A percentile compares a stretch with the other conserved stretches of the same genome.
Conservation (phyloP, 495 filamentous ascomycete species). For the Filosporella fistucella region DNA sequence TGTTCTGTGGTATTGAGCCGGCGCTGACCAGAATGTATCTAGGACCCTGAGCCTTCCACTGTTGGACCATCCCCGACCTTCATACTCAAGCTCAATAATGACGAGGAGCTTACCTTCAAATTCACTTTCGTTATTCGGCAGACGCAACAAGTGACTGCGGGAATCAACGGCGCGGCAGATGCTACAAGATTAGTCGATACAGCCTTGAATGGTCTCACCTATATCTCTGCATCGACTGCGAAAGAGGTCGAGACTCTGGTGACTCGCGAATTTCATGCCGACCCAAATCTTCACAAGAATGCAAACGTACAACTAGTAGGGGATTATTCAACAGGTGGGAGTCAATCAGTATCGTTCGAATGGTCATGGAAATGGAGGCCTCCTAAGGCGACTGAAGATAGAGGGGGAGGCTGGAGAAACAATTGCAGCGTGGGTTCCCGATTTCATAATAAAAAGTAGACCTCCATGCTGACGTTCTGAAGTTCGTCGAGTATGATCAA, state of each 20-base stretch:
- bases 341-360: conserved; percentile 79
- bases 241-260: conserved; percentile 91
- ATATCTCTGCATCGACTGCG: conserved; percentile 78
- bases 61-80: conserved; percentile 59
- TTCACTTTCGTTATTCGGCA: conserved; percentile 90
- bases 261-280: conserved; percentile 91
- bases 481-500: conserved; percentile 96
- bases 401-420: conserved; percentile 89
- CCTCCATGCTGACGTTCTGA: conserved; percentile 11
- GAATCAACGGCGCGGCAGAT: conserved; percentile 45
- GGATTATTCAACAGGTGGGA: conserved; percentile 77
- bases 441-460: conserved; percentile 22
- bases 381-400: conserved; percentile 76
- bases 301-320: conserved; percentile 91
- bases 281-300: conserved; percentile 97
- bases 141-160: conserved; percentile 40
- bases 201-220: conserved; percentile 82
- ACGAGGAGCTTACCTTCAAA: conserved; percentile 85
- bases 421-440: conserved; percentile 65
- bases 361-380: conserved; percentile 98
- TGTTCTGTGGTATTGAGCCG: not conserved
- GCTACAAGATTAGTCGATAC: conserved; percentile 58
- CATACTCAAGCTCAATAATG: conserved; percentile 80
- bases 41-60: conserved; percentile 75
- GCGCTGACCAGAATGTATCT: no score